Conservation (phyloP, 768 basidiomycete species). For the Rubroboletus satanas region DNA sequence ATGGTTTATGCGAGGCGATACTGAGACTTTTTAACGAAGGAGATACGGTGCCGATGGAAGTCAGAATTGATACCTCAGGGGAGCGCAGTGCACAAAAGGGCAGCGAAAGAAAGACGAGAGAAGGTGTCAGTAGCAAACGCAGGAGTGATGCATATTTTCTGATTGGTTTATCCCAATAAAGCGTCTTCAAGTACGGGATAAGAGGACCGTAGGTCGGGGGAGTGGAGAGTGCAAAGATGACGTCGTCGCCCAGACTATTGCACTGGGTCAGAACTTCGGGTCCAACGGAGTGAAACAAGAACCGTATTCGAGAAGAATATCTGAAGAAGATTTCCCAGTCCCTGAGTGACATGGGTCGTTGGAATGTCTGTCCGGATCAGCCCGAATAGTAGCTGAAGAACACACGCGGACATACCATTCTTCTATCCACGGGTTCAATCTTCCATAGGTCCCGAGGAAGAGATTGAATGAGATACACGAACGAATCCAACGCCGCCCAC, state of each 20-base stretch:
- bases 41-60: slow-evolving; percentile 19
- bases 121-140: slow-evolving; percentile 20
- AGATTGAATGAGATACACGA: slow-evolving; percentile 21
- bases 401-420: slow-evolving; percentile 10
- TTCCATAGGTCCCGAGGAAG: slow-evolving; percentile 30
- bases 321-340: slow-evolving; percentile 29
- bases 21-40: slow-evolving; percentile 16
- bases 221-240: slow-evolving; percentile 24
- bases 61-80: slow-evolving; percentile 19
- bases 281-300: slow-evolving; percentile 1
- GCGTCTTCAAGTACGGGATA: slow-evolving; percentile 19
- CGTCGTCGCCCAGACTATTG: slow-evolving; percentile 15
- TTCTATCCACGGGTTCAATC: slow-evolving; percentile 2
- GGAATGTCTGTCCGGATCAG: slow-evolving; percentile 20
- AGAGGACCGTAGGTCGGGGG: slow-evolving; percentile 22
- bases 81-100: slow-evolving; percentile 4
- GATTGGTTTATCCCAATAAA: slow-evolving; percentile 16
- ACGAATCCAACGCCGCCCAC: slow-evolving; percentile 21
- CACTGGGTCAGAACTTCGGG: neutral
- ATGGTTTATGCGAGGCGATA: neutral
- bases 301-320: slow-evolving; percentile 25
- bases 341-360: slow-evolving; percentile 23
- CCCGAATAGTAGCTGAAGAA: neutral
- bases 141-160: slow-evolving; percentile 18
- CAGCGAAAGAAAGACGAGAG: slow-evolving; percentile 17